Evolutionary conservation across 2,329 filamentous ascomycete genomes (phyloP), one percentile per base, ranked within the genome.

Genomic region (Fusarium sp.): DNA sequence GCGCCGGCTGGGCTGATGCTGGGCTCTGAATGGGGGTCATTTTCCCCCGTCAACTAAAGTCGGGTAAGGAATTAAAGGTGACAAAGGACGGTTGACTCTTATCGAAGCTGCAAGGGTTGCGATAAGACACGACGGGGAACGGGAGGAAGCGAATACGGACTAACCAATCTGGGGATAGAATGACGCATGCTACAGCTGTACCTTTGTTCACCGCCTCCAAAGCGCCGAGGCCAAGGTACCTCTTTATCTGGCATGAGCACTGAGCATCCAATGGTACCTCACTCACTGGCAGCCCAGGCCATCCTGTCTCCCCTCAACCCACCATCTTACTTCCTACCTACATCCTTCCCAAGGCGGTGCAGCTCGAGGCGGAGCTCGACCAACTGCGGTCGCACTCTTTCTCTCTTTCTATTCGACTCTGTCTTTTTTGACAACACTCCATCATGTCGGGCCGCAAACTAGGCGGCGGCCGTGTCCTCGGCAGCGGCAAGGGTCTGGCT

Each of bases 381-480:
- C 76, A 75, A 60, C 65, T 64, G 51, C 65, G 75, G 75, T 77
- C 75, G 74, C 74, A 78, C 75, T 74, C 56, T 49, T 44, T 44
- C 52, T 55, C 32, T 28, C 30, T 17, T 49, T n/a, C 19, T 7
- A 20, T 35, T 45, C 41, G 55, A 33, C 33, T 15, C 51, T 47
- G 32, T 19, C 17, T 30, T 35, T 40, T 35, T 51, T 30, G 30
- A 19, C 28, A 41, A 50, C 37, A 37, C 50, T 56, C 52, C 67
- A 65, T 74, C 79, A 97, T 97, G 93, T 91, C 93, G 74, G 87
- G 87, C 79, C 89, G 92, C 83, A 94, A 92, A 84, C 87, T 97
- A 79, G 95, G 95, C 80, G 94, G 95, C 81, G 95, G 95, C 79
- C 90, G 95, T 82, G 90, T 97, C 76, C 84, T 97, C 74, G 95